A percentile compares a stretch with the other conserved stretches of the same genome.
Evolutionary conservation across 306 rosid species (phyloP).

Genomic region (Ormosia semicastrata): DNA sequence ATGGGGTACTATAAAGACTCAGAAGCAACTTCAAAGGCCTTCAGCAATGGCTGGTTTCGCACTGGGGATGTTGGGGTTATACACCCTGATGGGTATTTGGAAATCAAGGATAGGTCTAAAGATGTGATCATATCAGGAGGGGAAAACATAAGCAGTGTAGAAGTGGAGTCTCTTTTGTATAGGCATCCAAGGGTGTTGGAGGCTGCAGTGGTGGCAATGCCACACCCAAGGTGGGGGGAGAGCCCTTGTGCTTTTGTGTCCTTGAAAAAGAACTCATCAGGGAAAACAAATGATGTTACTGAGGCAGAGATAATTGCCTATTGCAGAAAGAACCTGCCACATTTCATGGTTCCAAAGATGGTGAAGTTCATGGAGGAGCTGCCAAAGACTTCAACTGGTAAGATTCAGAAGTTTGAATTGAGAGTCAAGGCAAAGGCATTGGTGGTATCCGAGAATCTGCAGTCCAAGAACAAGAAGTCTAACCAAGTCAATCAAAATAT

Average conservation of each 20-base stretch:
- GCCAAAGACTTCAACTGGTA: constrained; percentile 47
- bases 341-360: constrained; percentile 46
- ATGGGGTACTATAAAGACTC: constrained; percentile 76
- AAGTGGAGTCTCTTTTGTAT: constrained; percentile 63
- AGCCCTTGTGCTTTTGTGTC: constrained; percentile 85
- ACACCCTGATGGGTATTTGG: constrained; percentile 81
- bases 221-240: constrained; percentile 87
- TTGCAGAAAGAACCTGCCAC: constrained; percentile 46
- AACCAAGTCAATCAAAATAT: not conserved
- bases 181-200: constrained; percentile 66
- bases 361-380: constrained; percentile 46
- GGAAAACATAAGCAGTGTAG: constrained; percentile 86
- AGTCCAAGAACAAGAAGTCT: not conserved
- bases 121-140: constrained; percentile 96
- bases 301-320: constrained; percentile 35
- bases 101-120: constrained; percentile 82
- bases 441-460: constrained; percentile 8
- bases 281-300: not conserved
- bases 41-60: constrained; percentile 73
- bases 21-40: constrained; percentile 46
- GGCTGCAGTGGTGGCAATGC: constrained; percentile 96
- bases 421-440: constrained; percentile 37
- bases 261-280: constrained; percentile 14
- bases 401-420: constrained; percentile 43
- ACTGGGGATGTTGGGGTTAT: constrained; percentile 89